Conservation (phyloP, 1,284 basidiomycete species). For the Melampsora occidentalis region DNA sequence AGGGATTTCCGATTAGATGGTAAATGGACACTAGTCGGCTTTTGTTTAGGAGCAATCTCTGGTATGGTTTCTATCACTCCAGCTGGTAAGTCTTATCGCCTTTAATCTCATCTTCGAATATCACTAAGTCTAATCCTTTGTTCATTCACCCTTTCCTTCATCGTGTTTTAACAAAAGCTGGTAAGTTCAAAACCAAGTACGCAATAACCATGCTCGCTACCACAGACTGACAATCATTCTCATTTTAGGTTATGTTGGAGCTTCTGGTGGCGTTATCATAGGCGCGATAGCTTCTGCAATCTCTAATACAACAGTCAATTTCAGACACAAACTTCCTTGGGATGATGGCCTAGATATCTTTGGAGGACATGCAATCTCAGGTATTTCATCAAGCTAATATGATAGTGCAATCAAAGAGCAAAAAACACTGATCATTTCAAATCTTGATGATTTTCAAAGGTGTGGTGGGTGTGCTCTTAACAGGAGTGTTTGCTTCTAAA, state of each 20-base stretch:
- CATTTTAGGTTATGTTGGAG: slow-evolving; percentile 53
- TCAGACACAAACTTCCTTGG: slow-evolving; percentile 64
- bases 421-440: slow-evolving; percentile 57
- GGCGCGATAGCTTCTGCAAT: slow-evolving; percentile 69
- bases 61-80: slow-evolving; percentile 89
- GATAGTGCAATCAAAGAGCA: neutral
- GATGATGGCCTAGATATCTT: slow-evolving; percentile 68
- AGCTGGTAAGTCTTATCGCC: slow-evolving; percentile 47
- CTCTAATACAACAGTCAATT: slow-evolving; percentile 82
- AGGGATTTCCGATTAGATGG: slow-evolving; percentile 55
- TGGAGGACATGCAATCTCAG: slow-evolving; percentile 49
- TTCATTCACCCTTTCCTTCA: neutral
- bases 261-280: slow-evolving; percentile 67
- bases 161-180: slow-evolving; percentile 1
- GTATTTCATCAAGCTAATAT: slow-evolving; percentile 17
- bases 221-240: neutral
- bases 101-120: neutral
- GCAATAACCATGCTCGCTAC: neutral
- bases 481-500: slow-evolving; percentile 69
- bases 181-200: slow-evolving; percentile 12
- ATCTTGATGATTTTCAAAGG: slow-evolving; percentile 65
- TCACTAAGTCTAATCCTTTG: neutral
- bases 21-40: slow-evolving; percentile 74
- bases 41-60: slow-evolving; percentile 75
- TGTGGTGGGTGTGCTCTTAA: slow-evolving; percentile 51